Evolutionary conservation across 2,329 filamentous ascomycete species (phyloP).

Genomic region (Ophiobolus disseminans): DNA sequence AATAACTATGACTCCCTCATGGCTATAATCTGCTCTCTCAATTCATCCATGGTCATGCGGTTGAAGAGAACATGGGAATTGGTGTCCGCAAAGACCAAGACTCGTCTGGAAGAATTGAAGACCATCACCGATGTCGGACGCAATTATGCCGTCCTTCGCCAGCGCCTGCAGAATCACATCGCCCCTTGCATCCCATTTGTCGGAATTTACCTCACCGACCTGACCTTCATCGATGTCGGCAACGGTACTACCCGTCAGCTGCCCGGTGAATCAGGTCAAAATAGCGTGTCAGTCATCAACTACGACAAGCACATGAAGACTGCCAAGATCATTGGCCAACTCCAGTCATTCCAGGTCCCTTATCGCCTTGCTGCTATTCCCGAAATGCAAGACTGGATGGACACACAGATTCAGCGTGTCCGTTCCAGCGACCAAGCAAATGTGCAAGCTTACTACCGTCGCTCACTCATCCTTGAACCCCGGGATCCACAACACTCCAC

Average conservation of each 20-base stretch:
- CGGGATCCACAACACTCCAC: slow-evolving; percentile 57
- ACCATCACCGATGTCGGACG: slow-evolving; percentile 86
- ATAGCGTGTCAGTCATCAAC: slow-evolving; percentile 86
- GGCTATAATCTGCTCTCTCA: slow-evolving; percentile 94
- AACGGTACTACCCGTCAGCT: slow-evolving; percentile 86
- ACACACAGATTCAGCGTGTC: slow-evolving; percentile 79
- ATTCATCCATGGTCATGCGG: slow-evolving; percentile 87
- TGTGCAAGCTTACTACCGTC: slow-evolving; percentile 76
- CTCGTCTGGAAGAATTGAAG: slow-evolving; percentile 78
- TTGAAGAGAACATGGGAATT: slow-evolving; percentile 91
- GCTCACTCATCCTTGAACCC: slow-evolving; percentile 84
- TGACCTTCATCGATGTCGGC: slow-evolving; percentile 94
- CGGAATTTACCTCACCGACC: slow-evolving; percentile 93
- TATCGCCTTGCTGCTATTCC: slow-evolving; percentile 83
- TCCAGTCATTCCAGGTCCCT: slow-evolving; percentile 94
- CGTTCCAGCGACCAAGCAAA: slow-evolving; percentile 68
- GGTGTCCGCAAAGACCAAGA: slow-evolving; percentile 82
- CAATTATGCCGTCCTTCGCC: slow-evolving; percentile 87
- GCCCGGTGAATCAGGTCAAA: slow-evolving; percentile 61
- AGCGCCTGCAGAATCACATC: slow-evolving; percentile 82
- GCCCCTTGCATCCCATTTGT: slow-evolving; percentile 95
- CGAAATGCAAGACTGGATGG: slow-evolving; percentile 93
- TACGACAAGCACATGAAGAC: slow-evolving; percentile 97
- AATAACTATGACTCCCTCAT: slow-evolving; percentile 97
- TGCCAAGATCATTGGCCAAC: slow-evolving; percentile 91